Evolutionary conservation across 2,329 filamentous ascomycete genomes (phyloP).

Genomic region (Penicillium sp.): DNA sequence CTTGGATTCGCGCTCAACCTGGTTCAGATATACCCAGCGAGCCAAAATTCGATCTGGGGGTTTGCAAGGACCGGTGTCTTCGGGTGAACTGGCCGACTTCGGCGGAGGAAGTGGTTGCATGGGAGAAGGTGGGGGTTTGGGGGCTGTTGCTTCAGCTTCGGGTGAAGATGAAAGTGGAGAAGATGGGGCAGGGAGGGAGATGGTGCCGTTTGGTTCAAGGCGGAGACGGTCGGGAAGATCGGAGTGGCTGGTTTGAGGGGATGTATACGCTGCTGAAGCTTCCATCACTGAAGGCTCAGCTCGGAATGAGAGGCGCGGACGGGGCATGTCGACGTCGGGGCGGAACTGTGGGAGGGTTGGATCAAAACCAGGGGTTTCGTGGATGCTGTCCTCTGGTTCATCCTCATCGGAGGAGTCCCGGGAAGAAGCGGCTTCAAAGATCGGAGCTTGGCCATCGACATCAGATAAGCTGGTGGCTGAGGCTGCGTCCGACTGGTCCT

Average conservation of each 20-base stretch:
- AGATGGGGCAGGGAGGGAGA: slow-evolving; percentile 33
- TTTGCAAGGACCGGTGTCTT: slow-evolving; percentile 19
- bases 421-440: slow-evolving; percentile 4
- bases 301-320: slow-evolving; percentile 23
- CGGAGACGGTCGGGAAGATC: slow-evolving; percentile 37
- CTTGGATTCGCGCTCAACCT: slow-evolving; percentile 66
- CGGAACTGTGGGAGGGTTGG: slow-evolving; percentile 49
- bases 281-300: slow-evolving; percentile 6
- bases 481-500: slow-evolving; percentile 12
- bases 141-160: slow-evolving; percentile 35
- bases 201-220: slow-evolving; percentile 36
- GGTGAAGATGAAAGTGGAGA: slow-evolving; percentile 31
- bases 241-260: slow-evolving; percentile 11
- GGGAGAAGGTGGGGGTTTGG: slow-evolving; percentile 34
- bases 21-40: slow-evolving; percentile 54
- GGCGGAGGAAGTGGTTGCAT: slow-evolving; percentile 34
- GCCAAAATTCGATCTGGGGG: slow-evolving; percentile 41
- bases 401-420: slow-evolving; percentile 1
- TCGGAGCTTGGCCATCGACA: slow-evolving; percentile 4
- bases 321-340: slow-evolving; percentile 35
- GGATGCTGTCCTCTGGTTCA: background rate
- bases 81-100: slow-evolving; percentile 14
- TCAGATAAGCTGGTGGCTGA: slow-evolving; percentile 19
- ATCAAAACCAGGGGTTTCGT: slow-evolving; percentile 27
- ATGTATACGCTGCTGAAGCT: slow-evolving; percentile 1